A percentile compares a stretch with the other conserved stretches of the same genome.
Evolutionary conservation across 169 alveolate genomes (phyloP).

Genomic region (Besnoitia besnoiti): DNA sequence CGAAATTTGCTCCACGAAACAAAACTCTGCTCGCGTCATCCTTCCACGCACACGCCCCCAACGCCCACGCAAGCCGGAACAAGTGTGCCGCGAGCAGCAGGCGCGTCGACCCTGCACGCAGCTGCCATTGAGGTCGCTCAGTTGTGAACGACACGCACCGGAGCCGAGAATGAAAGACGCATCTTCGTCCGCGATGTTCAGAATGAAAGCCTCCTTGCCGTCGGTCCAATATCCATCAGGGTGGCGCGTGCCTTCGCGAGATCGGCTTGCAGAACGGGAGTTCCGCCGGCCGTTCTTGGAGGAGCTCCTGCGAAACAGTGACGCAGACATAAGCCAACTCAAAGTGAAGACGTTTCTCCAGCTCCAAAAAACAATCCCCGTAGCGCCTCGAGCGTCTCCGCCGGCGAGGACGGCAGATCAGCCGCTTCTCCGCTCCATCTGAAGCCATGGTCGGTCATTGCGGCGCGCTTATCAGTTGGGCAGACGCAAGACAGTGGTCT

Average conservation of each 20-base stretch:
- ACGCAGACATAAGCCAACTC: neutral
- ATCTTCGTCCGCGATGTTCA: slow-evolving; percentile 65
- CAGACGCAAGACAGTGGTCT: no score
- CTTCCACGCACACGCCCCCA: no score
- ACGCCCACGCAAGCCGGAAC: neutral
- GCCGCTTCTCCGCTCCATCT: neutral
- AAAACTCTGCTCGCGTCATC: no score
- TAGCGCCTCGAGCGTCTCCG: no score
- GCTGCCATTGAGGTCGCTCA: neutral
- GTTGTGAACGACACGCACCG: neutral
- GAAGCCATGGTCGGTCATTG: neutral
- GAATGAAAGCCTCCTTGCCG: slow-evolving; percentile 51
- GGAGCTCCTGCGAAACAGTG: neutral
- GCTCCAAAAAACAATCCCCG: no score
- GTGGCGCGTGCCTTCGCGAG: neutral
- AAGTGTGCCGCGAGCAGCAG: no score
- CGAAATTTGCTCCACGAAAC: no score
- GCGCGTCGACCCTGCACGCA: no score
- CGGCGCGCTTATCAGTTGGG: no score
- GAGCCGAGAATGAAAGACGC: slow-evolving; percentile 63
- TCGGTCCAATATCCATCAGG: slow-evolving; percentile 32
- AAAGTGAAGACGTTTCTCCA: neutral
- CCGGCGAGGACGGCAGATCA: neutral
- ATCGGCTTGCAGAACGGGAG: neutral
- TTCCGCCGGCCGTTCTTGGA: slow-evolving; percentile 7